A percentile compares a stretch with the other conserved stretches of the same genome.
These are phyloP conservation scores for Eucalyptus tenuipes DNA, from an alignment of 345 rosid genomes.

Conservation along the genomic window DNA sequence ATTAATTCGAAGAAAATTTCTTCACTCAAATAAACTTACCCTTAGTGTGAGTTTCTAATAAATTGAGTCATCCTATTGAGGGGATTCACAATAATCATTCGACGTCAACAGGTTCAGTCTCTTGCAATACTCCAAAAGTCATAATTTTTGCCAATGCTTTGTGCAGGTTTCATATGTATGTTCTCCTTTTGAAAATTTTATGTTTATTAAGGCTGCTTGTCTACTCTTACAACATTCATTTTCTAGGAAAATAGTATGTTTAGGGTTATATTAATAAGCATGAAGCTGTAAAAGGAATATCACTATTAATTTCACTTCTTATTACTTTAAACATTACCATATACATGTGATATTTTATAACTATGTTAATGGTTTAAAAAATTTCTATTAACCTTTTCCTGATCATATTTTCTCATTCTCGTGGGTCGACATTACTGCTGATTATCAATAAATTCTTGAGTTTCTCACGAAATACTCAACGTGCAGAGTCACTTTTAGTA, in stretches of 20 bases:
- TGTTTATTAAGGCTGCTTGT: background rate
- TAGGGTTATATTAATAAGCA: background rate
- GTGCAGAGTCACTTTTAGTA: background rate
- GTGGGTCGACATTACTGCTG: background rate
- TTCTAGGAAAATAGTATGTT: background rate
- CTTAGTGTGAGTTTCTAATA: background rate
- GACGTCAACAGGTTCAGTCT: rapidly evolving
- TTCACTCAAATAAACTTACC: background rate
- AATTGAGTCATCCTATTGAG: background rate
- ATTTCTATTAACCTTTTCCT: background rate
- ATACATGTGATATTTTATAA: background rate
- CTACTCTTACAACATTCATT: background rate
- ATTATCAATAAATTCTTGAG: background rate
- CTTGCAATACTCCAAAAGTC: background rate
- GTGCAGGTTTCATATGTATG: rapidly evolving
- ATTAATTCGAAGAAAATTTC: background rate
- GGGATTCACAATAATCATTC: background rate
- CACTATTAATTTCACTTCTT: background rate
- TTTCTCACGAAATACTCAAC: background rate
- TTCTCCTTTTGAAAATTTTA: background rate
- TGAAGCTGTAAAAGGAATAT: background rate
- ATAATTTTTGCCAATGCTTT: background rate
- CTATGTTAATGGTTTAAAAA: background rate
- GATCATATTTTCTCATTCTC: background rate
- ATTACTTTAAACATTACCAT: background rate